phyloP scores from a whole-genome alignment of 2,329 filamentous ascomycete species.

The Fusarium subglutinans region DNA sequence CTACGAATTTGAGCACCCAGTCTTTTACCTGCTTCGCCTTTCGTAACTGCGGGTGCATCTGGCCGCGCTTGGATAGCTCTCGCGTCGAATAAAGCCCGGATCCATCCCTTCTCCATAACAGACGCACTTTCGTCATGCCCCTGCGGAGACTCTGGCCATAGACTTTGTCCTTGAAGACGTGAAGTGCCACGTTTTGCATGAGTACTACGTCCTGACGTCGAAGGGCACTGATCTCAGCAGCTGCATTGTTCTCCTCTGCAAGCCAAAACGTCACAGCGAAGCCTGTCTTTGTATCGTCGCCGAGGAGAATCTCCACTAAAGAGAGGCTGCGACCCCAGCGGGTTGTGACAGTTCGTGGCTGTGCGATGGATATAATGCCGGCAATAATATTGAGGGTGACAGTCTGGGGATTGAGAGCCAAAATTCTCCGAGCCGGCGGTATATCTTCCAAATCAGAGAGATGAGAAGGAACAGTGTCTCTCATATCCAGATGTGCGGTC shows the following conservation, averaged over 20 bases:
- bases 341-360: constrained; percentile 74
- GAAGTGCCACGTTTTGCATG: constrained; percentile 80
- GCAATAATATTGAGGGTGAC: constrained; percentile 85
- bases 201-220: constrained; percentile 80
- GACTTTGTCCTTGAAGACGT: constrained; percentile 78
- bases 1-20: constrained; percentile 80
- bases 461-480: constrained; percentile 45
- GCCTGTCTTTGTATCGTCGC: constrained; percentile 83
- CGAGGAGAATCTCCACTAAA: constrained; percentile 80
- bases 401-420: constrained; percentile 78
- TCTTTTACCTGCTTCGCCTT: constrained; percentile 75
- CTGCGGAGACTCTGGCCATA: constrained; percentile 84
- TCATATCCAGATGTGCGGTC: constrained; percentile 35
- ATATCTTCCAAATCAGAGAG: constrained; percentile 71
- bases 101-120: constrained; percentile 66
- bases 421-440: constrained; percentile 72
- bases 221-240: constrained; percentile 55
- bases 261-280: constrained; percentile 91
- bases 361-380: constrained; percentile 76
- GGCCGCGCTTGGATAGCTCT: constrained; percentile 52
- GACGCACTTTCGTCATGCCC: constrained; percentile 73
- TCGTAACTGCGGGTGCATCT: constrained; percentile 61
- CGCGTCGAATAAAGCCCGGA: constrained; percentile 65
- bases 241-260: constrained; percentile 48
- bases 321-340: constrained; percentile 69